Evolutionary conservation across 2,329 filamentous ascomycete species (phyloP).

Genomic region (Pyricularia sp.): DNA sequence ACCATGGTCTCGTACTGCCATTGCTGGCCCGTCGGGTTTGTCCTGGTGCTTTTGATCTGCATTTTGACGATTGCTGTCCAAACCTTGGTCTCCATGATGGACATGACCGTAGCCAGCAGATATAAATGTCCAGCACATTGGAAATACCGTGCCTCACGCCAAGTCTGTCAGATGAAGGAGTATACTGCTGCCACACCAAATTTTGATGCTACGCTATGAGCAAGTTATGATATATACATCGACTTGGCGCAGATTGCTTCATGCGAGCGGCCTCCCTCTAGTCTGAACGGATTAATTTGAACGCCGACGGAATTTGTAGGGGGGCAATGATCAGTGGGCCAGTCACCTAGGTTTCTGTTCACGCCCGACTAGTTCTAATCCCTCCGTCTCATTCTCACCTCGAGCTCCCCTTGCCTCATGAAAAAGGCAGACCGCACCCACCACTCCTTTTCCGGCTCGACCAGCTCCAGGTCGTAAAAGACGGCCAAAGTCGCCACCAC

Average conservation of each 20-base stretch:
- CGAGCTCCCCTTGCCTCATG: slow-evolving; percentile 5
- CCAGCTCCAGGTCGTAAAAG: slow-evolving; percentile 26
- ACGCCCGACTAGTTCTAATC: neutral
- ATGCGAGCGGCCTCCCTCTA: neutral
- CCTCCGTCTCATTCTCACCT: neutral
- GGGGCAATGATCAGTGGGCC: neutral
- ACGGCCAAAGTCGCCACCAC: slow-evolving; percentile 30
- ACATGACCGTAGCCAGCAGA: no score
- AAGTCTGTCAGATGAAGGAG: neutral
- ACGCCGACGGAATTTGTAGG: neutral
- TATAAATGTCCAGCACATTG: no score
- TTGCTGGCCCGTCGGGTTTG: neutral
- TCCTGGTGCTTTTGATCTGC: neutral
- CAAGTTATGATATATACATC: neutral
- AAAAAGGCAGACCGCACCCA: slow-evolving; percentile 10
- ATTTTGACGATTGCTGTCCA: neutral
- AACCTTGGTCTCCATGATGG: no score
- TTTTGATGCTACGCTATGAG: neutral
- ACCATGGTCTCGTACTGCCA: neutral
- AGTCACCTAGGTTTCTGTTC: neutral
- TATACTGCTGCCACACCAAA: neutral
- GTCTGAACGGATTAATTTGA: neutral
- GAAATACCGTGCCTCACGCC: no score
- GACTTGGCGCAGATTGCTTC: neutral
- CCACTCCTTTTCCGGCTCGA: slow-evolving; percentile 14